Base-by-base conservation (phyloP, 164 flowering plant genomes). In the Cinnamomum chago region DNA sequence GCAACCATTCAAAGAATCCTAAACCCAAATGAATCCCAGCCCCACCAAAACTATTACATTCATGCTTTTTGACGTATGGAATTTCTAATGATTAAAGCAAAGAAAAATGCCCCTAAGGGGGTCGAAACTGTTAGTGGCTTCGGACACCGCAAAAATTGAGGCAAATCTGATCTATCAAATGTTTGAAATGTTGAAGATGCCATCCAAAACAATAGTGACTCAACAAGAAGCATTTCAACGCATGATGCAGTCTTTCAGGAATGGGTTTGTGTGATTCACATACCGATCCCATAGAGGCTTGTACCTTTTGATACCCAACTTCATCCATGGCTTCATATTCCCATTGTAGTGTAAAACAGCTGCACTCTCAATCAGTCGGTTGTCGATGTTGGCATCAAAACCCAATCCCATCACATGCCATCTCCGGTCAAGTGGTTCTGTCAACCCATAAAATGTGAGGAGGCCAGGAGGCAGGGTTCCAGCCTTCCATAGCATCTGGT, bases 331-430 rank as follows among this genome's bases (percentile, higher is more conserved):
- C 82, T 92, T 92, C 93, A 91, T 86, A 78, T 90, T 89, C 60
- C 97, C 95, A 72, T 89, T 92, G 65, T 81, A 91, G 83, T 92
- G 97, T 78, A 91, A 68, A 13, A 92, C 95, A 27, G 95, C 94
- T 14, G 90, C 97, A 73, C 84, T 89, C 73, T 91, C 94, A 15
- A 91, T 92, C 70, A 91, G 79, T 20, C 94, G 91, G 74, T 85
- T 79, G 78, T 91, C 97, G 22, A 91, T 84, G 73, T 86, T 87
- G 55, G 83, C 65, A 76, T 90, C 93, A 72, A 83, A 91, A 10
- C 97, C 95, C 75, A 92, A 81, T 40, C 95, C 97, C 67, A 92
- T 75, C 23, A 91, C 94, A 76, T 92, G 97, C 97, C 97, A 92
- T 87, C 95, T 88, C 68, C 92, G 84, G 80, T 92, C 97, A 25